A percentile compares a stretch with the other conserved stretches of the same genome.
Evolutionary conservation across 2,329 filamentous ascomycete genomes (phyloP).

Genomic region (Aspergillus brasiliensis): DNA sequence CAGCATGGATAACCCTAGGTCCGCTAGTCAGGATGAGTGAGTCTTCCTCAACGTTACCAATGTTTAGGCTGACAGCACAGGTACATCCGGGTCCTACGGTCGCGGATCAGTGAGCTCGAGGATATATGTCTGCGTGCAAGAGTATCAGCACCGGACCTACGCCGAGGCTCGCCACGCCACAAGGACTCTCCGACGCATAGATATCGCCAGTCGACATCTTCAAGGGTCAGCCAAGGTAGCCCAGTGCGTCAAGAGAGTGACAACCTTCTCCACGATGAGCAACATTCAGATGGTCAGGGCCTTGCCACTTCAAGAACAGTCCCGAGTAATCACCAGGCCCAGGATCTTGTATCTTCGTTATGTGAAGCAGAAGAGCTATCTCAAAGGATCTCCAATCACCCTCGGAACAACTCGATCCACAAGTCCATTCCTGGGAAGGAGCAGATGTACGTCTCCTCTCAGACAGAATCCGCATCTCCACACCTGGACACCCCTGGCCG

Average conservation of each 20-base stretch:
- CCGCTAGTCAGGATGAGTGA: slow-evolving; percentile 39
- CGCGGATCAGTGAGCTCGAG: slow-evolving; percentile 33
- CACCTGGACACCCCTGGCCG: slow-evolving; percentile 3
- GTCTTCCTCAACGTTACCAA: slow-evolving; percentile 13
- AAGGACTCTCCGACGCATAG: neutral
- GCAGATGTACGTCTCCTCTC: neutral
- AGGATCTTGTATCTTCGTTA: neutral
- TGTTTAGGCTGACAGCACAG: slow-evolving; percentile 1
- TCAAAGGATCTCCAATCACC: neutral
- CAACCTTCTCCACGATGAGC: neutral
- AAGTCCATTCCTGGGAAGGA: neutral
- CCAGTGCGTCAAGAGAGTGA: neutral
- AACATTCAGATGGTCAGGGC: neutral
- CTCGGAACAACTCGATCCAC: too few relatives aligned
- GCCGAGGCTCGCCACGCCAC: neutral
- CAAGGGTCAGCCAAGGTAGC: neutral
- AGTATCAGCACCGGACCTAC: slow-evolving; percentile 18
- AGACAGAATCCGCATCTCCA: neutral
- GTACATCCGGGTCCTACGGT: slow-evolving; percentile 23
- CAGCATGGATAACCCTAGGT: slow-evolving; percentile 39
- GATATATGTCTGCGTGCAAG: slow-evolving; percentile 25
- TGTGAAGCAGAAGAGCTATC: neutral
- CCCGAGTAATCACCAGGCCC: neutral
- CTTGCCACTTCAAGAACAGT: neutral
- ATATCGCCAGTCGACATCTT: neutral